Conservation (phyloP, 495 filamentous ascomycete genomes). For the Trichocladium antarcticum region DNA sequence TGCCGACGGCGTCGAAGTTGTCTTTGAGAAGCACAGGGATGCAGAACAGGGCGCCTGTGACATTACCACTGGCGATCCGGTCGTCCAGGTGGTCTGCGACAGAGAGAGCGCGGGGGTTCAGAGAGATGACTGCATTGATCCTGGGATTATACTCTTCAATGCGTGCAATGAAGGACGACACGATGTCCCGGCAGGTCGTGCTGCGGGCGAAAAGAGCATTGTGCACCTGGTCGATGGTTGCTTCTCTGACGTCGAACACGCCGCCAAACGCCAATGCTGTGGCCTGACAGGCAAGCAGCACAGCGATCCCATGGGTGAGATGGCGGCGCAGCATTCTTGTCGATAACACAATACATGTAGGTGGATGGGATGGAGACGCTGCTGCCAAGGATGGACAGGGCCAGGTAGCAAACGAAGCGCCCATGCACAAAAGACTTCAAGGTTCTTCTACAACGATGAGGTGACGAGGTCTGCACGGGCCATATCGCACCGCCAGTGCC, state of each 20-base stretch:
- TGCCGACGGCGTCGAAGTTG: constrained; percentile 44
- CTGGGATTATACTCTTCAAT: constrained; percentile 45
- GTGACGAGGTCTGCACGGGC: constrained; percentile 1
- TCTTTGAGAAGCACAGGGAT: constrained; percentile 55
- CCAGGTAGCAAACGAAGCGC: too few relatives aligned
- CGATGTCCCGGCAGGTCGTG: constrained; percentile 41
- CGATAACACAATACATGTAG: too few relatives aligned
- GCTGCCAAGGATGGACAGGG: too few relatives aligned
- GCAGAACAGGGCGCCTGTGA: constrained; percentile 40
- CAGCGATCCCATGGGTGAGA: too few relatives aligned
- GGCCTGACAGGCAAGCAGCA: too few relatives aligned
- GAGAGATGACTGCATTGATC: constrained; percentile 46
- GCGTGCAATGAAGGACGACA: constrained; percentile 45
- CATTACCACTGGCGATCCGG: constrained; percentile 34
- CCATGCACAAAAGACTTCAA: background rate
- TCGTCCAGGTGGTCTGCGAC: constrained; percentile 40
- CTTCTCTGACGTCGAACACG: constrained; percentile 38
- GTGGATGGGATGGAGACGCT: too few relatives aligned
- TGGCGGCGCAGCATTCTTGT: too few relatives aligned
- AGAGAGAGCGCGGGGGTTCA: constrained; percentile 41
- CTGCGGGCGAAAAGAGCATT: constrained; percentile 37
- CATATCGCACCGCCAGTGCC: background rate
- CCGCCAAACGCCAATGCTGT: background rate
- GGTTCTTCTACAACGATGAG: background rate
- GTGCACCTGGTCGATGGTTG: constrained; percentile 46